Conservation (phyloP, 1,284 basidiomycete genomes). For the Malassezia furfur region DNA sequence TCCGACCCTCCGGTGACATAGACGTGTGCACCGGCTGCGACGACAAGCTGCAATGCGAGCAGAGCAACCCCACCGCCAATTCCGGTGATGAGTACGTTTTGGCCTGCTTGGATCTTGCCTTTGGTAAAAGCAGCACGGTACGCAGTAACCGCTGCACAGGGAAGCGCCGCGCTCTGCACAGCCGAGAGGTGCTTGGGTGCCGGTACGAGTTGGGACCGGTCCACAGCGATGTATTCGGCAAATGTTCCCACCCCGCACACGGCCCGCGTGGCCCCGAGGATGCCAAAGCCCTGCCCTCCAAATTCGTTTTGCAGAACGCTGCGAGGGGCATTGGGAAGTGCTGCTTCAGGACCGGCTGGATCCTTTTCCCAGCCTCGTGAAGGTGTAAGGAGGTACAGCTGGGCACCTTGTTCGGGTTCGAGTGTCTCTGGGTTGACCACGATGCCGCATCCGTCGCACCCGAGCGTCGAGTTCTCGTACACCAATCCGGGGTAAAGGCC, state of each 20-base stretch:
- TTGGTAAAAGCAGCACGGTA: slow-evolving; percentile 72
- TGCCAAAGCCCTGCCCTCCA: slow-evolving; percentile 36
- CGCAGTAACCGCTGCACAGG: slow-evolving; percentile 67
- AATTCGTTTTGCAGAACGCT: slow-evolving; percentile 23
- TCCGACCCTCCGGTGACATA: slow-evolving; percentile 69
- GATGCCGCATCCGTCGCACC: slow-evolving; percentile 59
- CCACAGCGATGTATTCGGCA: slow-evolving; percentile 65
- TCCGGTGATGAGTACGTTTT: slow-evolving; percentile 63
- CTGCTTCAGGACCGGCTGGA: slow-evolving; percentile 53
- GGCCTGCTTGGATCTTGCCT: slow-evolving; percentile 57
- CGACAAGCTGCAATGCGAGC: slow-evolving; percentile 63
- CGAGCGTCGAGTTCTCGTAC: slow-evolving; percentile 56
- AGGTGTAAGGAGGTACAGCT: slow-evolving; percentile 62
- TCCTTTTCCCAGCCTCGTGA: slow-evolving; percentile 64
- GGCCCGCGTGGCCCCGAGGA: slow-evolving; percentile 31
- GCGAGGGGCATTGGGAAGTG: slow-evolving; percentile 20
- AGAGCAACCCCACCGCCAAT: slow-evolving; percentile 65
- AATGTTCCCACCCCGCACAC: slow-evolving; percentile 57
- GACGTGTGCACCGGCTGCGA: slow-evolving; percentile 67
- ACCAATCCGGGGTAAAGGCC: slow-evolving; percentile 62
- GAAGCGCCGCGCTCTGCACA: slow-evolving; percentile 64
- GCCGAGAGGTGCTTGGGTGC: slow-evolving; percentile 64
- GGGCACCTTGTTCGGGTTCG: not conserved
- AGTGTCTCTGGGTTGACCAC: slow-evolving; percentile 16
- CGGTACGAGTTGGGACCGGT: slow-evolving; percentile 60